phyloP scores from a whole-genome alignment of 306 rosid genomes.

The Arachis stenosperma region DNA sequence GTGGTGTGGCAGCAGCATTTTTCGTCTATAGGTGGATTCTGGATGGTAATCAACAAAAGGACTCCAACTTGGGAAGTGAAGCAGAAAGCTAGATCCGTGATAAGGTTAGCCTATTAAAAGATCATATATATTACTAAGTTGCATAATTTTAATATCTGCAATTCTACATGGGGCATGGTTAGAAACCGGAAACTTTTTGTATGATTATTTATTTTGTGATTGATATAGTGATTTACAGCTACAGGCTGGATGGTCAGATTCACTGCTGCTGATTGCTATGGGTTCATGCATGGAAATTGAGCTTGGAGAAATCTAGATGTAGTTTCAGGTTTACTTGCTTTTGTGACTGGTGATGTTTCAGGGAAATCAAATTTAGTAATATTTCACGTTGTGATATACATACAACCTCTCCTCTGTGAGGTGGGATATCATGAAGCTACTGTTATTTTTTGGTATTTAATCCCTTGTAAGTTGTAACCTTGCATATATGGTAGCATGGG shows the following conservation, averaged over 20 bases:
- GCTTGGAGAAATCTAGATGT: slow-evolving; percentile 26
- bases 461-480: background rate
- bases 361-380: slow-evolving; percentile 6
- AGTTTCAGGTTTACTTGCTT: slow-evolving; percentile 17
- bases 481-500: slow-evolving; percentile 16
- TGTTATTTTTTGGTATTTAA: background rate
- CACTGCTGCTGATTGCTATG: background rate
- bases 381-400: slow-evolving; percentile 18
- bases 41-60: slow-evolving; percentile 50
- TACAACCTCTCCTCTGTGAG: slow-evolving; percentile 28
- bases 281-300: slow-evolving; percentile 33
- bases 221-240: slow-evolving; percentile 14
- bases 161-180: background rate
- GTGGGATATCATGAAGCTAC: slow-evolving; percentile 21
- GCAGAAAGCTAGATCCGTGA: slow-evolving; percentile 44
- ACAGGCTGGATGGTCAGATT: background rate
- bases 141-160: slow-evolving; percentile 27
- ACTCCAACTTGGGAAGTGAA: slow-evolving; percentile 52
- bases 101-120: slow-evolving; percentile 49
- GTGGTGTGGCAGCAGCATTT: slow-evolving; percentile 74
- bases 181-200: slow-evolving; percentile 6
- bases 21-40: slow-evolving; percentile 62
- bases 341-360: slow-evolving; percentile 25
- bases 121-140: slow-evolving; percentile 18
- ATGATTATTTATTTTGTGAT: slow-evolving; percentile 36